These are phyloP conservation scores for Symbiotaphrina buchneri DNA, from an alignment of 495 filamentous ascomycete species.

Conservation along the genomic window DNA sequence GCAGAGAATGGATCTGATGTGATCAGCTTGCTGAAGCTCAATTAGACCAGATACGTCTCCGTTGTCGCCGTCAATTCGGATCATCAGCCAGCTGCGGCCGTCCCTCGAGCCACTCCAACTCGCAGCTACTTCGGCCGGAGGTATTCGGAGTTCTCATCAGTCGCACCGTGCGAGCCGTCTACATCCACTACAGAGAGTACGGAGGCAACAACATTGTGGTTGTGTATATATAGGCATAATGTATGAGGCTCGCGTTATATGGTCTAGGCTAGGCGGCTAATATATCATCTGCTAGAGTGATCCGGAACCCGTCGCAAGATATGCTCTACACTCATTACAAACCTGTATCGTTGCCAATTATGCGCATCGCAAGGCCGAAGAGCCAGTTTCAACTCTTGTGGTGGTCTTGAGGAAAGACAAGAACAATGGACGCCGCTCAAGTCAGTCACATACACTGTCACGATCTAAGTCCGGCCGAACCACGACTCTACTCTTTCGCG, in stretches of 20 bases:
- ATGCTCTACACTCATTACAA: constrained; percentile 2
- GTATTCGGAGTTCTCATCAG: too few species aligned
- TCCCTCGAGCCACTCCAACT: too few species aligned
- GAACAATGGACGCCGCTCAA: constrained; percentile 2
- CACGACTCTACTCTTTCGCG: constrained; percentile 3
- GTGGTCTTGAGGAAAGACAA: constrained; percentile 1
- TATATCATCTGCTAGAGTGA: constrained; percentile 2
- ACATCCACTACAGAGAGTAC: too few species aligned
- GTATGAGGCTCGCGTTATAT: background rate
- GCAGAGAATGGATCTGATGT: too few species aligned
- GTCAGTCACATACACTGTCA: background rate
- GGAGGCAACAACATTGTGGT: too few species aligned
- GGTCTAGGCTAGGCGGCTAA: background rate
- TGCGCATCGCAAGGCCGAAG: background rate
- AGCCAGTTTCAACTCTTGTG: constrained; percentile 3
- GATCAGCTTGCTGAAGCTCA: too few species aligned
- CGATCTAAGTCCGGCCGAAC: background rate
- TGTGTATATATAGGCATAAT: constrained; percentile 6
- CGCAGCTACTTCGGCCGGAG: too few species aligned
- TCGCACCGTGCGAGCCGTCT: too few species aligned
- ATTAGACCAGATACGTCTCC: too few species aligned
- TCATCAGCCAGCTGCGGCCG: too few species aligned
- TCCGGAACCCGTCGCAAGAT: constrained; percentile 1
- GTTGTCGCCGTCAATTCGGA: too few species aligned
- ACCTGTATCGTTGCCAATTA: constrained; percentile 3